Percentiles rank a stretch among this genome's conserved stretches.
phyloP scores from a whole-genome alignment of 2,329 filamentous ascomycete species.

The Passalora sequoiae region DNA sequence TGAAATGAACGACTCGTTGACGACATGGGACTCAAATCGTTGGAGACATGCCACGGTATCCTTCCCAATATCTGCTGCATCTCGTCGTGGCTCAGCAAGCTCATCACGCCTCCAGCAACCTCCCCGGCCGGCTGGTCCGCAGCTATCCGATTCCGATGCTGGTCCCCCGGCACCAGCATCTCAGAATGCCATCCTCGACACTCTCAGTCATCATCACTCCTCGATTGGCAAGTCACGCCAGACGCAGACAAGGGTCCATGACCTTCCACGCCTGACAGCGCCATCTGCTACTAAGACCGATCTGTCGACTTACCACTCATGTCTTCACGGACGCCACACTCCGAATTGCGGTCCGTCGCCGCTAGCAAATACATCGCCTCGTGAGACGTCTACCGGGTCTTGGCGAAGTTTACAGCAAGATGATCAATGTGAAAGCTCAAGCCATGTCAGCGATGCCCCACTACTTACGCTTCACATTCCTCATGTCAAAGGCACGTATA shows the following conservation, averaged over 20 bases:
- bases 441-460: constrained; percentile 12
- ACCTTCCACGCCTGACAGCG: constrained; percentile 7
- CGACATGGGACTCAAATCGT: constrained; percentile 9
- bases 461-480: constrained; percentile 24
- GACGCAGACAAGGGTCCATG: constrained; percentile 3
- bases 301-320: constrained; percentile 9
- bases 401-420: constrained; percentile 23
- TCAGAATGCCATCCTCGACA: constrained; percentile 14
- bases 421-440: constrained; percentile 15
- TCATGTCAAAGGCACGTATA: constrained; percentile 20
- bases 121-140: constrained; percentile 15
- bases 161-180: constrained; percentile 13
- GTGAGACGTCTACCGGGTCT: constrained; percentile 11
- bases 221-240: constrained; percentile 17
- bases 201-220: constrained; percentile 8
- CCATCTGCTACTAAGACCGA: constrained; percentile 10
- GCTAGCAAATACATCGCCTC: constrained; percentile 17
- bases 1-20: constrained; percentile 9
- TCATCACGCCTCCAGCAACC: constrained; percentile 3
- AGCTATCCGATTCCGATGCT: constrained; percentile 18
- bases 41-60: constrained; percentile 9
- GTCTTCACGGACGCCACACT: constrained; percentile 16
- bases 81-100: constrained; percentile 4
- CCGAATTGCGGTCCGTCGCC: constrained; percentile 14
- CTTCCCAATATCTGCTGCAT: neutral